A percentile compares a stretch with the other conserved stretches of the same genome.
phyloP scores from a whole-genome alignment of 768 basidiomycete genomes.

The Cystobasidiopsis lactophilus region DNA sequence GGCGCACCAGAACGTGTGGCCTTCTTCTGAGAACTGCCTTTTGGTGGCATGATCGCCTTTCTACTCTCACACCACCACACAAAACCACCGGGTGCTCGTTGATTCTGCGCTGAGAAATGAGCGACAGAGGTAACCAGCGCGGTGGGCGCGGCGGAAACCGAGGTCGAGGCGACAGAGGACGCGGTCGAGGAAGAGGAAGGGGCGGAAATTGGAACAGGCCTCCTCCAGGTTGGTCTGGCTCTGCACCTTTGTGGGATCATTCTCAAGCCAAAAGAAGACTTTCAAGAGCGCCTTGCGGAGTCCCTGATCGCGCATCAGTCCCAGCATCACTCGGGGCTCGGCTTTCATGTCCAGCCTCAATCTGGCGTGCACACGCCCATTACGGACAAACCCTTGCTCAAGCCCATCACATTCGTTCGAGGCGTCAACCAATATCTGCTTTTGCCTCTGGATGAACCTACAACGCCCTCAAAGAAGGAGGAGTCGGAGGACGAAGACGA shows the following conservation, averaged over 20 bases:
- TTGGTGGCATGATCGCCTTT: no score
- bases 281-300: not conserved
- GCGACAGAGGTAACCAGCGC: no score
- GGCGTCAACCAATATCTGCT: not conserved
- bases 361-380: not conserved
- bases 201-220: not conserved
- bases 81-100: no score
- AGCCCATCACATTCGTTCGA: not conserved
- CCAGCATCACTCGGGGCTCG: not conserved
- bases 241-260: no score
- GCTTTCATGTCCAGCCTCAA: not conserved
- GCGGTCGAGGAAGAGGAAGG: not conserved
- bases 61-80: no score
- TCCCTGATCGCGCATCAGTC: not conserved
- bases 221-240: not conserved
- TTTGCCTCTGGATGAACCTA: not conserved
- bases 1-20: no score
- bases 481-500: not conserved
- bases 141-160: no score
- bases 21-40: no score
- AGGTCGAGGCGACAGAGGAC: no score
- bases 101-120: no score
- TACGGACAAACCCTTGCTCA: not conserved
- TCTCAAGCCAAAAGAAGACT: not conserved
- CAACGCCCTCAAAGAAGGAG: not conserved